A percentile compares a stretch with the other conserved stretches of the same genome.
Conservation (phyloP, 2,329 filamentous ascomycete species). For the Gaeumannomyces tritici region DNA sequence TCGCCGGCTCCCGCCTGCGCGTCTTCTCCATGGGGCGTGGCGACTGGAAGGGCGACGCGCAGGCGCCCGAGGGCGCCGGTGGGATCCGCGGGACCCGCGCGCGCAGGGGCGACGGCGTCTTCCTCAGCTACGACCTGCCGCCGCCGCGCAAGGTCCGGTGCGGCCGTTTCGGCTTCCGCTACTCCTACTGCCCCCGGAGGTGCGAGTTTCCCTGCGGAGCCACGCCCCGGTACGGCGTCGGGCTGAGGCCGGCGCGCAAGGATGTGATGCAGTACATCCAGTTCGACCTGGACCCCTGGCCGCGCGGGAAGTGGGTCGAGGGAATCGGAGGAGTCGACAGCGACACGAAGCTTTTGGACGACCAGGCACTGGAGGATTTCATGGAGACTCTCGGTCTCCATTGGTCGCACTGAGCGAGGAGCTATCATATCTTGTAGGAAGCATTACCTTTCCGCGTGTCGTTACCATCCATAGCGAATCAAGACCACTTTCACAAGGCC, state of each 20-base stretch:
- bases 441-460: no score
- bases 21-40: background rate
- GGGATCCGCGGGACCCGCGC: no score
- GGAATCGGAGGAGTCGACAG: background rate
- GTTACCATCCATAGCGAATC: no score
- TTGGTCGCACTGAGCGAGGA: no score
- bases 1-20: background rate
- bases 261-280: background rate
- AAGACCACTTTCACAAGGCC: no score
- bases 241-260: background rate
- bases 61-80: background rate
- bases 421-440: no score
- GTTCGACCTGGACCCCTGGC: background rate
- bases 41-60: background rate
- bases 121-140: background rate
- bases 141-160: background rate
- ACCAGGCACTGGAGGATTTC: background rate
- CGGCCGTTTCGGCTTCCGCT: no score
- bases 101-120: background rate
- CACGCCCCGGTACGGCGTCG: background rate
- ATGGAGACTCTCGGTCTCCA: no score
- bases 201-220: no score
- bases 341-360: background rate
- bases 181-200: no score
- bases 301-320: no score